Evolutionary conservation across 176 grass and related monocot species (phyloP).

Genomic region (Urochloa ruziziensis): DNA sequence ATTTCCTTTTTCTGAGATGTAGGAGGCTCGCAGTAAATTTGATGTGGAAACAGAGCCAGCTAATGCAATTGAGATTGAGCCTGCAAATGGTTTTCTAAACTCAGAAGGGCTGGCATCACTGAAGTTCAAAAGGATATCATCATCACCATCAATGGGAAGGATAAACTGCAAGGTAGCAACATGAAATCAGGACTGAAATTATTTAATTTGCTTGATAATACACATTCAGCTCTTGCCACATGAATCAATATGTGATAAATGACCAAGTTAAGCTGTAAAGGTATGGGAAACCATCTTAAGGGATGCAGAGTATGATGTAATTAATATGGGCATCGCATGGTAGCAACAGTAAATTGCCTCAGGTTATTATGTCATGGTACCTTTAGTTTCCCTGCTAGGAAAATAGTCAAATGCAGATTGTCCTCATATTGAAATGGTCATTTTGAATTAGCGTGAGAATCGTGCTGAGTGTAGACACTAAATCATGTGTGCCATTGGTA

Average conservation of each 20-base stretch:
- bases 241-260: background rate
- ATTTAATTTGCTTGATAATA: constrained; percentile 14
- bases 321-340: background rate
- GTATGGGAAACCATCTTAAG: background rate
- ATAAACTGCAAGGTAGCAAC: constrained; percentile 91
- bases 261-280: background rate
- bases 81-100: constrained; percentile 58
- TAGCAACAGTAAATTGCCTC: background rate
- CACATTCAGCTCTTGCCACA: background rate
- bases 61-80: constrained; percentile 77
- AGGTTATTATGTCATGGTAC: too few species aligned
- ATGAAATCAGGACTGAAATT: background rate
- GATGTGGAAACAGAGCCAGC: constrained; percentile 77
- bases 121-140: constrained; percentile 60
- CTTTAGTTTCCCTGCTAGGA: background rate
- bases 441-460: background rate
- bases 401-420: background rate
- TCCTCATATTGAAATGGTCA: background rate
- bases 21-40: constrained; percentile 95
- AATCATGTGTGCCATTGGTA: constrained; percentile 6
- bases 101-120: constrained; percentile 61
- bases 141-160: constrained; percentile 53
- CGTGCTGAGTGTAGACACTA: background rate
- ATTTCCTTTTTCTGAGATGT: constrained; percentile 20
- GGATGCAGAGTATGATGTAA: background rate